Conservation (phyloP, 371 early-diverging fungal species). For the Syncephalastrum contaminatum region DNA sequence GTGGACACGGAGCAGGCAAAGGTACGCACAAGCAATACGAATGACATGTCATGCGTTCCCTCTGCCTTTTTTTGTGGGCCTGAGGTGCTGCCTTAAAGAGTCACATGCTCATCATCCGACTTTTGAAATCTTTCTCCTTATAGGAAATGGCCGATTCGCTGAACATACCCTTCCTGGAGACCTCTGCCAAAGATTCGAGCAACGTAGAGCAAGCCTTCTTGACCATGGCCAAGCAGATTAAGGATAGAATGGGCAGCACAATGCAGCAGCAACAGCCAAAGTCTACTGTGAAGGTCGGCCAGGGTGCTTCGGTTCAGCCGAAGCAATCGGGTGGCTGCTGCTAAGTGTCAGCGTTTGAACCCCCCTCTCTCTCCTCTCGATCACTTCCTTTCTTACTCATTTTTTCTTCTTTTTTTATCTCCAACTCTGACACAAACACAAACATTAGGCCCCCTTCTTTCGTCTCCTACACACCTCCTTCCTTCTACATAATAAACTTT, state of each 20-base stretch:
- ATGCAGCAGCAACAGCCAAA: constrained; percentile 40
- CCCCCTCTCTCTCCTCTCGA: constrained; percentile 2
- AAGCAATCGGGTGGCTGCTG: constrained; percentile 50
- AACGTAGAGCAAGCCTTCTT: constrained; percentile 97
- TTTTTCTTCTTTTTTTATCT: constrained; percentile 10
- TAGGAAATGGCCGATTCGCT: constrained; percentile 85
- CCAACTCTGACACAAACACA: background rate
- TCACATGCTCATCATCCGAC: background rate
- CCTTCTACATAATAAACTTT: constrained; percentile 8
- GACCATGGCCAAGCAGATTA: constrained; percentile 89
- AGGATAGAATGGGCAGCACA: constrained; percentile 61
- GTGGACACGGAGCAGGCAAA: constrained; percentile 75
- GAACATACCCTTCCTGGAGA: constrained; percentile 90
- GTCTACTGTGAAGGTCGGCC: constrained; percentile 43
- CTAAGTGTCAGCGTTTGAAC: constrained; percentile 15
- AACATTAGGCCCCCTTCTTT: constrained; percentile 1
- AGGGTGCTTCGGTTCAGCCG: constrained; percentile 45
- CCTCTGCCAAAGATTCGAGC: constrained; percentile 90
- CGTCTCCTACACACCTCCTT: background rate
- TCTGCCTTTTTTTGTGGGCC: background rate
- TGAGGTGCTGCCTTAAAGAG: too few species aligned
- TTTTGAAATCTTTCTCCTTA: background rate
- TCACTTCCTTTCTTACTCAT: constrained; percentile 4
- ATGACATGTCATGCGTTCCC: background rate
- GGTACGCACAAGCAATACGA: constrained; percentile 21